Evolutionary conservation across 2,329 filamentous ascomycete genomes (phyloP), one percentile per base, ranked within the genome.

Genomic region (Ophiobolus disseminans): DNA sequence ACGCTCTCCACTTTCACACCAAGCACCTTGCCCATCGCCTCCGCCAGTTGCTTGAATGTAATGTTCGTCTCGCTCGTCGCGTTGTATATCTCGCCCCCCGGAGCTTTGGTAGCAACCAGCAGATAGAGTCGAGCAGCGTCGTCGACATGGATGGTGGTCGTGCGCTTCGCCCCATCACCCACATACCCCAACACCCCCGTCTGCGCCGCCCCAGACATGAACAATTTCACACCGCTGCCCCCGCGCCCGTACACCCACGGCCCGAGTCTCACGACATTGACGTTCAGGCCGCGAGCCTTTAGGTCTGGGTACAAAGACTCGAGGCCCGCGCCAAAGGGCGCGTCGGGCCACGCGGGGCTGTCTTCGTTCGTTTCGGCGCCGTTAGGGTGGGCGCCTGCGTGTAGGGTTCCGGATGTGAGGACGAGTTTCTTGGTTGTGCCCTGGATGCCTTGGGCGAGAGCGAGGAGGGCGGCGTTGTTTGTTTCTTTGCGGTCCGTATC

Each of bases 221-320:
- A 63, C 5, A 48, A 32, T n/a, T 21, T n/a, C 14, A 62, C 46
- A 8, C 72, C 71, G 48, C 70, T 73, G 10, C 73, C 76, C 1
- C 69, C 76, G 14, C 65, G 66, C 1, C 78, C 78, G 55, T 80
- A 78, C 0, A 79, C 77, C 25, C 65, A 79, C 0, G 76, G 75
- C 1, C 77, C 65, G 0, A 80, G 65, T 0, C 77, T 70, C 5
- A 80, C 62, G 5, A 64, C 53, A 21, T 55, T 64, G 4, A 76
- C 73, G 3, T 63, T 56, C 20, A 80, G 56, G 2, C 72, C 71
- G 28, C 66, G 58, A 5, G 56, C 52, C 5, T 51, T 50, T 16
- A 21, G 32, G 22, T 69, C 62, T 2, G 26, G 30, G 10, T 73
- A 32, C 13, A 30, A 6, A 4, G 38, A 16, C 30, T 50, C 22